Base-by-base conservation (phyloP, 2,329 filamentous ascomycete species). In the Rhynchosporium secalis region DNA sequence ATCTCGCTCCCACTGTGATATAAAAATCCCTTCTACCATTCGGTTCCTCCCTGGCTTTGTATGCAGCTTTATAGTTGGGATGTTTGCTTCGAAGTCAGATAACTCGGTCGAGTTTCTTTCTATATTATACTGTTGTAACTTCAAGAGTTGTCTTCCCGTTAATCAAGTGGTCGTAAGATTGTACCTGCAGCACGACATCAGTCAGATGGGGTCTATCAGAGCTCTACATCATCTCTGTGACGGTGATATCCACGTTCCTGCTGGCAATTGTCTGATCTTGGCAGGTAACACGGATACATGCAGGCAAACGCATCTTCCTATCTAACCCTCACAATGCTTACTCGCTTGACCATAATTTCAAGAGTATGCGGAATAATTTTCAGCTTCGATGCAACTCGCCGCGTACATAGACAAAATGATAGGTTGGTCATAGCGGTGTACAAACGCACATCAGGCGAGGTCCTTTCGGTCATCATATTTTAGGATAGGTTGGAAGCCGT, bases 341-440 rank as follows among this genome's bases (percentile, higher is more conserved):
- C 43, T 29, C 13, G 33, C 5, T 31, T 31, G 2, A 3, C 26
- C 20, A 20, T 3, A 3, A 36, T 29, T n/a, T 58, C 43, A 9
- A 48, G 29, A 13, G 9, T 5, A 38, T 48, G 41, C 29, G 33
- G 10, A 28, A 47, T 13, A 10, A 2, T 20, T 28, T n/a, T 58
- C 31, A 58, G 43, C 56, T 58, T 48, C 56, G 15, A 58, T 58
- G 56, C 56, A 48, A 33, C 13, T 58, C 43, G 45, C 56, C 56
- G 51, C 36, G n/a, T 28, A 9, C 36, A 41, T 33, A 54, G 38
- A 54, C 51, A 28, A 10, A 7, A 12, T 28, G 20, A 54, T 54
- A 54, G 51, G 51, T 33, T 54, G 26, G 3, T 4, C n/a, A 9
- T n/a, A 41, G 51, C 51, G 51, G 20, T 54, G 51, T 54, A 41